Conservation (phyloP, 768 basidiomycete genomes). For the Pleurotus tuber-regium region DNA sequence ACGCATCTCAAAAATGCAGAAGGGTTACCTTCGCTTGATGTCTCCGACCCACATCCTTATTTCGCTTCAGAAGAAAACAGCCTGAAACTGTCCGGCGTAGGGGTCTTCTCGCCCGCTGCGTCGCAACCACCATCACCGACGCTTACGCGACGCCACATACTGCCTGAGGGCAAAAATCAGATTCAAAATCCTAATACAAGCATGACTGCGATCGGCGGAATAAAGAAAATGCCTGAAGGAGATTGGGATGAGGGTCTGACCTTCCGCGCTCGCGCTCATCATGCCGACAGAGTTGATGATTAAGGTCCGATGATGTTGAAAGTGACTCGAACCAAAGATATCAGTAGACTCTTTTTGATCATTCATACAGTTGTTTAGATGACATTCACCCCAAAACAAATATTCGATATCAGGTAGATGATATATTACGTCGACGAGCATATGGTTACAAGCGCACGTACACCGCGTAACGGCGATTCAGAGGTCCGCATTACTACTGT, state of each 20-base stretch:
- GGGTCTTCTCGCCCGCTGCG: slow-evolving; percentile 68
- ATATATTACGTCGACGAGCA: no score
- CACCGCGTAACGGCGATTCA: neutral
- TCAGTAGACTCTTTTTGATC: neutral
- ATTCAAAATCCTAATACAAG: neutral
- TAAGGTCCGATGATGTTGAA: neutral
- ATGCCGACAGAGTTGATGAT: neutral
- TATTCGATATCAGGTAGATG: no score
- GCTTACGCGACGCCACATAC: slow-evolving; percentile 35
- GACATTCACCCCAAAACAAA: no score
- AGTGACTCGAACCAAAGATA: neutral
- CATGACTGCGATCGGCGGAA: neutral
- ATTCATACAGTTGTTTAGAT: no score
- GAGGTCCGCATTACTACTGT: slow-evolving; percentile 4
- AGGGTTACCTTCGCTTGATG: slow-evolving; percentile 14
- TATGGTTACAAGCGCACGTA: neutral
- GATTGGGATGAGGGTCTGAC: slow-evolving; percentile 8
- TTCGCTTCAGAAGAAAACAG: slow-evolving; percentile 51
- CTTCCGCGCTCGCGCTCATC: slow-evolving; percentile 7
- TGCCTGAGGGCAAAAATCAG: slow-evolving; percentile 2
- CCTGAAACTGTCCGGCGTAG: slow-evolving; percentile 64
- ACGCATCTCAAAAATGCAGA: slow-evolving; percentile 6
- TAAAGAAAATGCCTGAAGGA: slow-evolving; percentile 3
- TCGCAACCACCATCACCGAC: slow-evolving; percentile 68
- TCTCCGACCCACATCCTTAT: slow-evolving; percentile 40